phyloP scores from a whole-genome alignment of 106 monocot species.

The Dendrobium officinale region DNA sequence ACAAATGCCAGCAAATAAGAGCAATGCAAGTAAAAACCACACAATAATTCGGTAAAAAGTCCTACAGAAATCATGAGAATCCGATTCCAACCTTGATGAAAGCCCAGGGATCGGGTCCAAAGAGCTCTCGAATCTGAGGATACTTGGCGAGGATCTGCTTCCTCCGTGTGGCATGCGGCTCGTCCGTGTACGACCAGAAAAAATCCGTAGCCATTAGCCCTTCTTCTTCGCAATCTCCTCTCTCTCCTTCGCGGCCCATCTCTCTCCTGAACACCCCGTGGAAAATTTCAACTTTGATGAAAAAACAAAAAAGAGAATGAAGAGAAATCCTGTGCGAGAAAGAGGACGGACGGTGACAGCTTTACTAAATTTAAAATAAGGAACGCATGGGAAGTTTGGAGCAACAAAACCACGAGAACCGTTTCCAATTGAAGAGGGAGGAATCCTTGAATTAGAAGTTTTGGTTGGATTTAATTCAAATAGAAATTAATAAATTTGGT shows the following conservation, averaged over 20 bases:
- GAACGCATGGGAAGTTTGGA: no score
- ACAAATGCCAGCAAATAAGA: not conserved
- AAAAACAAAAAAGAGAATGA: not conserved
- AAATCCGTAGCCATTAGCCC: conserved; percentile 83
- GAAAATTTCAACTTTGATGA: not conserved
- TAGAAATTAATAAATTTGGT: no score
- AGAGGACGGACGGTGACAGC: no score
- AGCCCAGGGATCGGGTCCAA: conserved; percentile 81
- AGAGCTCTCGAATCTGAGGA: conserved; percentile 83
- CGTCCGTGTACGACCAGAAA: conserved; percentile 94
- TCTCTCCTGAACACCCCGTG: not conserved
- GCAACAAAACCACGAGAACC: no score
- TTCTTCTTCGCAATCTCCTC: conserved; percentile 27
- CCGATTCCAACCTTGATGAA: conserved; percentile 50
- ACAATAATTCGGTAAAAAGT: not conserved
- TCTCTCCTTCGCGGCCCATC: not conserved
- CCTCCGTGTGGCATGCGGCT: conserved; percentile 74
- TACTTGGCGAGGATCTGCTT: conserved; percentile 71
- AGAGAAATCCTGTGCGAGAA: no score
- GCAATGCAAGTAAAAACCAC: not conserved
- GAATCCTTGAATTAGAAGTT: no score
- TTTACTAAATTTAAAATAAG: no score
- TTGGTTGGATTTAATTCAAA: no score
- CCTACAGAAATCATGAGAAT: not conserved
- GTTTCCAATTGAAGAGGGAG: no score